A percentile compares a stretch with the other conserved stretches of the same genome.
phyloP scores from a whole-genome alignment of 139 green algal genomes.

The Chloropicon primus region DNA sequence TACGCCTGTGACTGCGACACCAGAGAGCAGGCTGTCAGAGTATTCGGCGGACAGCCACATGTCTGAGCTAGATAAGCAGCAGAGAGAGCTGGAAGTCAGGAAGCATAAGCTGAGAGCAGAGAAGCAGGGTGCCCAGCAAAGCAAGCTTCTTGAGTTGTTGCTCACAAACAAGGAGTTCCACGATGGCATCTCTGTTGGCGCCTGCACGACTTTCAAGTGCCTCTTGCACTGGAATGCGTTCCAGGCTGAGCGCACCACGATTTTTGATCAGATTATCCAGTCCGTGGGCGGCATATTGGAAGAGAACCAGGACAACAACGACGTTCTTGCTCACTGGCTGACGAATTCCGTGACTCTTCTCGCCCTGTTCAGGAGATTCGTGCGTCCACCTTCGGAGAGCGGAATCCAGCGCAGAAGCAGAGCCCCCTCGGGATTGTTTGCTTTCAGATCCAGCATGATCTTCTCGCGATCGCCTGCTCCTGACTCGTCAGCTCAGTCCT shows the following conservation, averaged over 20 bases:
- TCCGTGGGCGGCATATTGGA: constrained; percentile 62
- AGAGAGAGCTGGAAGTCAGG: constrained; percentile 65
- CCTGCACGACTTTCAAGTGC: constrained; percentile 77
- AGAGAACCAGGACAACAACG: constrained; percentile 56
- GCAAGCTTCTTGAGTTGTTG: constrained; percentile 1
- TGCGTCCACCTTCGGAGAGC: neutral
- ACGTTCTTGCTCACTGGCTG: constrained; percentile 83
- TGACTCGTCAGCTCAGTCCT: neutral
- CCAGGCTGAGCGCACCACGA: constrained; percentile 75
- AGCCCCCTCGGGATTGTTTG: neutral
- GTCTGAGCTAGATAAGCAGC: constrained; percentile 8
- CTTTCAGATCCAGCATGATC: neutral
- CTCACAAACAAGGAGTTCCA: constrained; percentile 58
- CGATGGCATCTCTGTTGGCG: constrained; percentile 64
- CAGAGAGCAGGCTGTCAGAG: neutral
- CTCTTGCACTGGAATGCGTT: constrained; percentile 73
- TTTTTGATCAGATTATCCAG: constrained; percentile 92
- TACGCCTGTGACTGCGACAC: neutral
- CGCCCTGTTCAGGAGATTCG: constrained; percentile 50
- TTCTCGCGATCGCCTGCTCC: neutral
- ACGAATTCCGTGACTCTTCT: constrained; percentile 91
- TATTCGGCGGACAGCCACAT: constrained; percentile 16
- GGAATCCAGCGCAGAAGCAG: neutral
- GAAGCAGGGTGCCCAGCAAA: constrained; percentile 26
- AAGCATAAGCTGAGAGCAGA: constrained; percentile 73